A percentile compares a stretch with the other conserved stretches of the same genome.
Evolutionary conservation across 176 grass and related monocot species (phyloP).

Genomic region (Avena atlantica): DNA sequence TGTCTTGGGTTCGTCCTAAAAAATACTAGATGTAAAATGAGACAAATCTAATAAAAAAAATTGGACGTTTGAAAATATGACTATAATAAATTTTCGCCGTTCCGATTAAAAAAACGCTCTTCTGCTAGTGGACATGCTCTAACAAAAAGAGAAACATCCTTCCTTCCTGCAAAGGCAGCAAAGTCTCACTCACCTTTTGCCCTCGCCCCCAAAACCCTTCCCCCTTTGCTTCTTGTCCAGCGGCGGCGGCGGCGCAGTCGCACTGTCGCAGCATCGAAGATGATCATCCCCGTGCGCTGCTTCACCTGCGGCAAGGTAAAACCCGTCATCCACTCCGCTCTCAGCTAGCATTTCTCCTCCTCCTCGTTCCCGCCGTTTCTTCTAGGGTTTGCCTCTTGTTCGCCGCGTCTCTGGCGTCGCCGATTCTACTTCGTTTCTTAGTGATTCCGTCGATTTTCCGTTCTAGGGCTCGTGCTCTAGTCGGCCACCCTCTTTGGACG

Average conservation of each 20-base stretch:
- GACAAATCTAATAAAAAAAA: no score
- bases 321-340: no score
- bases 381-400: constrained; percentile 21
- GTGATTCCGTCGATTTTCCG: background rate
- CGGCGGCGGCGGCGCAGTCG: constrained; percentile 27
- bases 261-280: constrained; percentile 41
- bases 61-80: no score
- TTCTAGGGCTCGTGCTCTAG: background rate
- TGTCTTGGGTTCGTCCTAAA: no score
- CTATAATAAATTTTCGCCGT: no score
- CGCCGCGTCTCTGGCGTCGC: background rate
- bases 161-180: background rate
- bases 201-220: constrained; percentile 22
- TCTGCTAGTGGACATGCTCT: no score
- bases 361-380: background rate
- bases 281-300: constrained; percentile 97
- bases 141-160: background rate
- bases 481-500: background rate
- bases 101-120: no score
- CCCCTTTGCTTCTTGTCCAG: constrained; percentile 1
- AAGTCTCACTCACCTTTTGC: background rate
- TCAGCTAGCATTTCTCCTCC: background rate
- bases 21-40: no score
- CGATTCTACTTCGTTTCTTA: background rate
- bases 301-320: constrained; percentile 93